Percentiles rank a stretch among this genome's conserved stretches.
Conservation (phyloP, 179 eudicot genomes). For the Beta macrorhiza region DNA sequence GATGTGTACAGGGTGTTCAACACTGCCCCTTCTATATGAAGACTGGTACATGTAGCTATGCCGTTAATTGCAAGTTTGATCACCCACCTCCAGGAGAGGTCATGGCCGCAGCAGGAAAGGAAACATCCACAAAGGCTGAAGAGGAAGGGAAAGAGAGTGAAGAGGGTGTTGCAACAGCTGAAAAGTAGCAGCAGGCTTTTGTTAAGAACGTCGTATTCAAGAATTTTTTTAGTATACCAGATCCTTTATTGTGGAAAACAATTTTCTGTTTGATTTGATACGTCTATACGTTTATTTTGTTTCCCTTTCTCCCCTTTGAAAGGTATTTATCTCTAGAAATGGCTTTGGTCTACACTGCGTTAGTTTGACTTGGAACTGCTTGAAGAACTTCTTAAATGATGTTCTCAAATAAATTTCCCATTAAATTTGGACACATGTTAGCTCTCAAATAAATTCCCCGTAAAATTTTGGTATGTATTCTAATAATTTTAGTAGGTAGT, state of each 20-base stretch:
- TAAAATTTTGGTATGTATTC: too few relatives aligned
- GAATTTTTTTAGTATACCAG: not conserved
- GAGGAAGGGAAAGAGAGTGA: conserved; percentile 41
- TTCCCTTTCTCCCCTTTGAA: not conserved
- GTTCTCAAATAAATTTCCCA: too few relatives aligned
- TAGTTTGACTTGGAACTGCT: not conserved
- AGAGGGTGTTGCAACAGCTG: conserved; percentile 16
- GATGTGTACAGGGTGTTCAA: conserved; percentile 53
- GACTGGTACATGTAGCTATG: conserved; percentile 88
- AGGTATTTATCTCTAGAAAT: not conserved
- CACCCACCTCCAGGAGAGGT: conserved; percentile 98
- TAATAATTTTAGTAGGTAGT: too few relatives aligned
- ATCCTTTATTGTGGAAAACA: not conserved
- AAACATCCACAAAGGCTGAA: conserved; percentile 33
- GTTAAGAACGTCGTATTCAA: not conserved
- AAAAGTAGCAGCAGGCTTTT: conserved; percentile 17
- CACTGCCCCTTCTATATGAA: conserved; percentile 91
- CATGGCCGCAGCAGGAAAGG: conserved; percentile 42
- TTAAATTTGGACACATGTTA: too few relatives aligned
- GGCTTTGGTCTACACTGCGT: not conserved
- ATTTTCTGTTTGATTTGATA: not conserved
- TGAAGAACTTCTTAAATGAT: too few relatives aligned
- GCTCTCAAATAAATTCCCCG: too few relatives aligned
- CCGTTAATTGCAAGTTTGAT: conserved; percentile 82
- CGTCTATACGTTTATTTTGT: not conserved